Conservation (phyloP, 2,329 filamentous ascomycete genomes). For the Samsoniella hepiali region DNA sequence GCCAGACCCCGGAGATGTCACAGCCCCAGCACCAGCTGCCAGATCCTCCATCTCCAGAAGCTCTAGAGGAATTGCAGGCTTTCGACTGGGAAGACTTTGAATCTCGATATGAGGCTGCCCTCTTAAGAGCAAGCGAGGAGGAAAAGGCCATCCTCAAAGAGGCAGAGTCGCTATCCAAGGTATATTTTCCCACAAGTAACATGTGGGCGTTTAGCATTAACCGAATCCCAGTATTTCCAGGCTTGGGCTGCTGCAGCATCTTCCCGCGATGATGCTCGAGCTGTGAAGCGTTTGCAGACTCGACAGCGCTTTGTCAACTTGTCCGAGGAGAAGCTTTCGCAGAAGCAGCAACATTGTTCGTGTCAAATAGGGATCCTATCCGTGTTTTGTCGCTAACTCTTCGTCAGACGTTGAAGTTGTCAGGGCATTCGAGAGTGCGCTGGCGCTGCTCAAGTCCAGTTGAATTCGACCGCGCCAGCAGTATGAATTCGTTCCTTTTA, state of each 20-base stretch:
- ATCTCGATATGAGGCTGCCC: conserved; percentile 61
- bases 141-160: conserved; percentile 66
- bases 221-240: conserved; percentile 63
- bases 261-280: conserved; percentile 70
- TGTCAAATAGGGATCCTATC: neutral
- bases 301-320: conserved; percentile 72
- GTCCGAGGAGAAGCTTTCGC: conserved; percentile 66
- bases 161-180: conserved; percentile 64
- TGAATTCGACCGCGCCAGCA: conserved; percentile 20
- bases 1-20: neutral
- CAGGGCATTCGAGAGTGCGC: conserved; percentile 59
- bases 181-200: conserved; percentile 30
- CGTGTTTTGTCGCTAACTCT: neutral
- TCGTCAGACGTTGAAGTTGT: conserved; percentile 51
- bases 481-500: neutral
- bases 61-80: conserved; percentile 22
- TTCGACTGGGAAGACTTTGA: conserved; percentile 82
- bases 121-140: conserved; percentile 58
- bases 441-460: conserved; percentile 49
- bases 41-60: conserved; percentile 8
- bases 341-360: conserved; percentile 80
- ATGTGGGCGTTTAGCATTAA: neutral
- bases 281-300: conserved; percentile 76
- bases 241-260: conserved; percentile 74
- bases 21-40: neutral